Percentiles rank a stretch among this genome's conserved stretches.
Evolutionary conservation across 257 asterid species (phyloP).

Genomic region (Ophiorrhiza pumila): DNA sequence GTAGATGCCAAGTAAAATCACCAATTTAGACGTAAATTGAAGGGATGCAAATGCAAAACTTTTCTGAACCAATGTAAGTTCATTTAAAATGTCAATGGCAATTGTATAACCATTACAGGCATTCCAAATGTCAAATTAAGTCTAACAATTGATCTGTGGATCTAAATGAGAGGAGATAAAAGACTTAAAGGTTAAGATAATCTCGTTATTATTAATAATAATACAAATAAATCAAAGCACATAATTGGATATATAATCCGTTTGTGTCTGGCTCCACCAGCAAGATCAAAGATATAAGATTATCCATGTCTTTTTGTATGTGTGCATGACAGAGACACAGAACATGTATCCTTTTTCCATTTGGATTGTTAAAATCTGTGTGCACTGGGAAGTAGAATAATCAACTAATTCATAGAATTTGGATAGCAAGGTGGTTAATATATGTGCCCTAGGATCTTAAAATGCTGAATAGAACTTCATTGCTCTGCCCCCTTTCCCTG

Average conservation of each 20-base stretch:
- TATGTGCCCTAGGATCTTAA: too few species aligned
- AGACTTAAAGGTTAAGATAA: neutral
- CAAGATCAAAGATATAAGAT: neutral
- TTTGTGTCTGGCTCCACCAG: neutral
- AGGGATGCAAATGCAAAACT: neutral
- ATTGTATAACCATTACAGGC: neutral
- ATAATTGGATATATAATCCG: neutral
- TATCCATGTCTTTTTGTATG: neutral
- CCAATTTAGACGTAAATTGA: conserved; percentile 15
- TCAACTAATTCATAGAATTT: too few species aligned
- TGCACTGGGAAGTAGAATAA: too few species aligned
- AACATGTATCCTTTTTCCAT: too few species aligned
- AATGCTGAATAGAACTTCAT: too few species aligned
- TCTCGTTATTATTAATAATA: neutral
- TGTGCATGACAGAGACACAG: neutral
- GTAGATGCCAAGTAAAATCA: conserved; percentile 7
- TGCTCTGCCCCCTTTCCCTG: too few species aligned
- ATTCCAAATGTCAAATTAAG: neutral
- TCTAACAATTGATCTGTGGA: neutral
- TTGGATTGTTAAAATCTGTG: too few species aligned
- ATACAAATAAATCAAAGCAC: neutral
- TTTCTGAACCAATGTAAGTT: neutral
- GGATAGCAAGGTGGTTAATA: too few species aligned
- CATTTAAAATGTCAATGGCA: neutral
- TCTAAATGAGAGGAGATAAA: neutral